Evolutionary conservation across 2,329 filamentous ascomycete species (phyloP), one percentile per base, ranked within the genome.

Genomic region (Verticillium klebahnii): DNA sequence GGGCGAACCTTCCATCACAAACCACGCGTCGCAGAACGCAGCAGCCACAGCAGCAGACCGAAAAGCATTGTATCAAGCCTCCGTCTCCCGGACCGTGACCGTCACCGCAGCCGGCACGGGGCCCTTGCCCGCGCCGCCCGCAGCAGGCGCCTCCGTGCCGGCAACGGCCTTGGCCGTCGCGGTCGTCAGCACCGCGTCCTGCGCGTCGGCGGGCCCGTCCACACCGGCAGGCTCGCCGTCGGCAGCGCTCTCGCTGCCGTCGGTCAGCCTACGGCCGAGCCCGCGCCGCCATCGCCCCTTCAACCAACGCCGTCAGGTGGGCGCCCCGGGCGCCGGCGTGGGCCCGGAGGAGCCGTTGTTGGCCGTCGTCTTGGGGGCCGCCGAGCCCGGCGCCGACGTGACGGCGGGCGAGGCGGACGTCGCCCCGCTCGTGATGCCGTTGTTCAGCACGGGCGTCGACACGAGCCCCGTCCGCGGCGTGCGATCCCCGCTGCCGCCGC

Each of bases 221-320:
- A 6, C 29, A 29, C 9, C 8, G 15, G n/a, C 29, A 36, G 31
- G 14, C 14, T 59, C 57, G 15, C 25, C 7, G 58, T 62, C 34
- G 40, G 57, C 57, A n/a, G 40, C 56, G 15, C 40, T 61, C 2
- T 60, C 63, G 57, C 55, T 59, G 39, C 57, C 58, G 32, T 32
- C 56, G 52, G 59, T 39, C 25, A 52, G 57, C 36, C 63, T 55
- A 3, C 56, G 50, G 14, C 37, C 34, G 34, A 59, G 58, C 23
- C 61, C 64, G 37, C 60, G 63, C 40, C 64, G 61, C 64, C 64
- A 66, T 39, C 63, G 64, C 64, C 64, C 64, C 63, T 66, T 66
- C 64, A 66, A 66, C 64, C 64, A 66, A 66, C 64, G 64, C 64
- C 63, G 63, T 66, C 64, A 66, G 61, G 63, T 66, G 50, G 40